phyloP scores from a whole-genome alignment of 148 eudicot genomes.

The Amaranthus hypochondriacus region DNA sequence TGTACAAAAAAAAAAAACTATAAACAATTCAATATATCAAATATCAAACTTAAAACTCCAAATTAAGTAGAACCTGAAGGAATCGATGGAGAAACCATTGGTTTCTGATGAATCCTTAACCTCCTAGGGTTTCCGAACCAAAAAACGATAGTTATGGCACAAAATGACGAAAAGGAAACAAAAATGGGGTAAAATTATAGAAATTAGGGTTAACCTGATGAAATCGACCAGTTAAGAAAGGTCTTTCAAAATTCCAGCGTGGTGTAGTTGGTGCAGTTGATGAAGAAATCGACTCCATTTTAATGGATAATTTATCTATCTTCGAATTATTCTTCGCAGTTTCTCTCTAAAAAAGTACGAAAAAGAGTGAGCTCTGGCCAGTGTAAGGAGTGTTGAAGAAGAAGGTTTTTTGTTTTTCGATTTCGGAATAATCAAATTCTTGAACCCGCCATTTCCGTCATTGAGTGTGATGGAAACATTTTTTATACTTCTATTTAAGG shows the following conservation, averaged over 20 bases:
- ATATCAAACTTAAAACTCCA: neutral
- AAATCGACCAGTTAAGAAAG: constrained; percentile 67
- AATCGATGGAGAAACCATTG: constrained; percentile 40
- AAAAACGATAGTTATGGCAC: neutral
- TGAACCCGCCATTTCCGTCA: constrained; percentile 15
- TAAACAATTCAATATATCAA: neutral
- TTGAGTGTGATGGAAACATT: neutral
- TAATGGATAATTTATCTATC: neutral
- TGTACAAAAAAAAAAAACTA: neutral
- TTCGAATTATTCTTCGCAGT: neutral
- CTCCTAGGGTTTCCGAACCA: constrained; percentile 32
- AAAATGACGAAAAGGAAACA: neutral
- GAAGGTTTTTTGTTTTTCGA: neutral
- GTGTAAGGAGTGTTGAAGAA: neutral
- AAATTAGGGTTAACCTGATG: constrained; percentile 40
- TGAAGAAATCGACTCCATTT: constrained; percentile 29
- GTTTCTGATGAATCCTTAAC: constrained; percentile 38
- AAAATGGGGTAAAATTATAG: neutral
- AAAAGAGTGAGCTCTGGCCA: neutral
- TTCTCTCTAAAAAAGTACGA: neutral
- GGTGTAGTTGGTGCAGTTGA: constrained; percentile 37
- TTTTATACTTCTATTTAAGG: no score
- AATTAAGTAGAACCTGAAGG: constrained; percentile 27
- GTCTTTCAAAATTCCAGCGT: constrained; percentile 57
- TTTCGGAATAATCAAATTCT: constrained; percentile 2